Conservation (phyloP, 441 rosid species). For the Bruguiera hainesii region DNA sequence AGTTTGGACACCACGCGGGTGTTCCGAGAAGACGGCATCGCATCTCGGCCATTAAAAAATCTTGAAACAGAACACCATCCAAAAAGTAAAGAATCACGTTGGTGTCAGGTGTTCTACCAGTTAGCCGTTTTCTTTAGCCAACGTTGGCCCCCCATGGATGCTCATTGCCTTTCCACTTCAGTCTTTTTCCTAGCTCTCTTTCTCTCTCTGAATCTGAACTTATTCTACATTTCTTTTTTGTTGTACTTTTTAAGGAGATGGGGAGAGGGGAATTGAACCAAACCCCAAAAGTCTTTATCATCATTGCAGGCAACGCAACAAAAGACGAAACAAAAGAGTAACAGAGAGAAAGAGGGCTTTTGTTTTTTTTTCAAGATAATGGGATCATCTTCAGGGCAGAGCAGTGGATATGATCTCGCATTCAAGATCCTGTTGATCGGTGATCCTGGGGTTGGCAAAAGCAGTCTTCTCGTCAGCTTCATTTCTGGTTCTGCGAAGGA, state of each 20-base stretch:
- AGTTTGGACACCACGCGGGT: background rate
- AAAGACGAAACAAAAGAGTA: conserved; percentile 3
- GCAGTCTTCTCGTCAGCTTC: conserved; percentile 64
- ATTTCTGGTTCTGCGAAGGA: conserved; percentile 44
- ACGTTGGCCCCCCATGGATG: conserved; percentile 21
- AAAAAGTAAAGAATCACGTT: conserved; percentile 41
- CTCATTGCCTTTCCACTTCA: conserved; percentile 17
- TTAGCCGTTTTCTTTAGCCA: conserved; percentile 47
- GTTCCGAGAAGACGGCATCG: conserved; percentile 25
- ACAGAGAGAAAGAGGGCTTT: conserved; percentile 4
- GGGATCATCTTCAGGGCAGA: conserved; percentile 61
- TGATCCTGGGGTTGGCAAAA: conserved; percentile 64
- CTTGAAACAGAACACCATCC: background rate
- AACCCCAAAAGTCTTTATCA: conserved; percentile 15
- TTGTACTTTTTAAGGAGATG: conserved; percentile 20
- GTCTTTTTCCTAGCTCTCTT: conserved; percentile 3
- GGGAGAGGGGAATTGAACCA: background rate
- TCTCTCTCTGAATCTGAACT: conserved; percentile 12
- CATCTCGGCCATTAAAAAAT: background rate
- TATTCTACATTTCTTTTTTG: conserved; percentile 20
- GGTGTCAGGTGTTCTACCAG: conserved; percentile 33
- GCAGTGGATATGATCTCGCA: conserved; percentile 45
- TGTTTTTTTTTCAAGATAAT: conserved; percentile 20
- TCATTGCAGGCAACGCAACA: conserved; percentile 23
- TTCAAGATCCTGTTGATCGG: conserved; percentile 71